Evolutionary conservation across 2,329 filamentous ascomycete species (phyloP), one percentile per base, ranked within the genome.

Genomic region (Pyrenophora seminiperda): DNA sequence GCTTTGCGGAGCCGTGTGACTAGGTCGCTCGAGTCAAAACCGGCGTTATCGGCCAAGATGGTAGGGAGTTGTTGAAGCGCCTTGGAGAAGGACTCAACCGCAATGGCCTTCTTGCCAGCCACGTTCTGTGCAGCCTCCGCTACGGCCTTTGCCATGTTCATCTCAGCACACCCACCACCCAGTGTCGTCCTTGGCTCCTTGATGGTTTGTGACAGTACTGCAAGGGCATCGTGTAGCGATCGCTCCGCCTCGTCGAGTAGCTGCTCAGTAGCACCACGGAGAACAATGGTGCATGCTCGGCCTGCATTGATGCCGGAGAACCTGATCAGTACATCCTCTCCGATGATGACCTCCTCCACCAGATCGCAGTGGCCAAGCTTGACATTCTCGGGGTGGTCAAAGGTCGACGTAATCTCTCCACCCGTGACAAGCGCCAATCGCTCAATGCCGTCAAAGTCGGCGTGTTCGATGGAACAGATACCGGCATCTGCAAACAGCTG

Each of bases 101-200:
- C 94, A 67, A 97, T 82, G 64, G 96, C 92, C 76, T 94, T 93
- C 86, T 99, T 99, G 73, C 94, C 94, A 62, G 94, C 91, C 6
- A 96, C 89, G 66, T 96, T 93, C 55, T 95, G 92, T 17, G 92
- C 92, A 4, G 91, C 91, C 54, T 89, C 89, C 71, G 97, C 93
- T 17, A 99, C 94, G 6, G 94, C 94, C 81, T 97, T 96, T 59
- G 93, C 90, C 94, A 99, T 99, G 63, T 96, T 79, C 93, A 97
- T 97, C 83, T 99, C 94, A 4, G 93, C 92, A 70, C 91, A 97
- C 20, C 94, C 94, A 70, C 94, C 94, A 44, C 94, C 94, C 3
- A 99, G 85, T 0, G 94, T 97, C 33, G 92, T 95, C 72, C 90
- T 86, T 43, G 94, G 94, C 76, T 97, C 92, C 74, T 89, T 90